Base-by-base conservation (phyloP, 2,329 filamentous ascomycete species). In the Cryphonectria parasitica region DNA sequence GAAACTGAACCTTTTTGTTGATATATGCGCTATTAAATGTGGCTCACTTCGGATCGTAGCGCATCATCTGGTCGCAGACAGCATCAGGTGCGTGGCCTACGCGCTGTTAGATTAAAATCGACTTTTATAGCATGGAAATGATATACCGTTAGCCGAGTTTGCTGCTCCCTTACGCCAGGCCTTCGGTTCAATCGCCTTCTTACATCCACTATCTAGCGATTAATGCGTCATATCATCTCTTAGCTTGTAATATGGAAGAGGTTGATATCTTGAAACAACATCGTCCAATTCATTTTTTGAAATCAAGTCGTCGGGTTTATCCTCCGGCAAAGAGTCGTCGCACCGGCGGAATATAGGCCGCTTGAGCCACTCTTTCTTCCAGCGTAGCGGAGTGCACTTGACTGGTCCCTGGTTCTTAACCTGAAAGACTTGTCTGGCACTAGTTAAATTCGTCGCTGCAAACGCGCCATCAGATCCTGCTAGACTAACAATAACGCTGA, bases 11-110 rank as follows among this genome's bases (percentile, higher is more conserved):
- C 15, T 69, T 79, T 70, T 78, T 54, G 54, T 78, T 78, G 5
- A 79, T 73, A 68, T 79, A 79, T 10, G 70, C 71, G 62, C 68
- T 73, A 31, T 77, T 72, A 36, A 79, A 79, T 3, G 74, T 80
- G 1, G 64, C 66, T 62, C 73, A 79, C 45, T 69, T 67, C 67
- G 76, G 77, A 60, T 79, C 67, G 69, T 79, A 69, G 31, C 73
- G 75, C 71, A 79, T 77, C 41, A 79, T 77, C 69, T 79, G 68
- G 72, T 79, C 72, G 45, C 72, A 70, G 31, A 79, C 69, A 31
- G 72, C 70, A 73, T 79, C 74, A 1, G 74, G 65, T 31, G 74
- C 72, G 3, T 78, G 73, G 52, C 75, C 75, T 77, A 19, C 11
- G 19, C 19, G 17, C 17, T 45, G 17, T 45, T 45, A 45, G 43